phyloP scores from a whole-genome alignment of 228 moss, liverwort and hornwort species.

The Sphagnum fallax region DNA sequence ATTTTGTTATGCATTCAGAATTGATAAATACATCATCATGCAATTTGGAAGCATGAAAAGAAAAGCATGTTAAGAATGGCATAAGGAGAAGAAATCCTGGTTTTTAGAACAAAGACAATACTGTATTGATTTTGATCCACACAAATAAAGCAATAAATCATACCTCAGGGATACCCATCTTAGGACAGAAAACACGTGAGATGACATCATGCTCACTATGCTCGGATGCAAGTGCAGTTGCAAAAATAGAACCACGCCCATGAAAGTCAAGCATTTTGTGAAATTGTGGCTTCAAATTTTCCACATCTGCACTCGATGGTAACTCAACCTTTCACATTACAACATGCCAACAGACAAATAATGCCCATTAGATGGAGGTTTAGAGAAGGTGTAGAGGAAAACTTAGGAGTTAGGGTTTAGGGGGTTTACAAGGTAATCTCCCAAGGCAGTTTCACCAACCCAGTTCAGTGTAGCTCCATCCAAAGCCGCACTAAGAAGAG shows the following conservation, averaged over 20 bases:
- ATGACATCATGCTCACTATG: slow-evolving; percentile 59
- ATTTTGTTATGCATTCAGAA: not conserved
- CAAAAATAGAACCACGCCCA: slow-evolving; percentile 72
- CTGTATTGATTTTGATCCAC: not conserved
- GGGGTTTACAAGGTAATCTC: slow-evolving; percentile 67
- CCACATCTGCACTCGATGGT: slow-evolving; percentile 30
- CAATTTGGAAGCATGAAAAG: not conserved
- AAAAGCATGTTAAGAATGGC: not conserved
- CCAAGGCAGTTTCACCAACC: slow-evolving; percentile 63
- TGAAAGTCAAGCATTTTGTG: slow-evolving; percentile 44
- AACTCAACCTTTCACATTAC: slow-evolving; percentile 31
- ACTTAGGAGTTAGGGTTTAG: not conserved
- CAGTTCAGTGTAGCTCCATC: slow-evolving; percentile 63
- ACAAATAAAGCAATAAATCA: not conserved
- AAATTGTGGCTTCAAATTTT: slow-evolving; percentile 40
- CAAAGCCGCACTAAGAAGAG: slow-evolving; percentile 54
- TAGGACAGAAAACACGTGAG: slow-evolving; percentile 82
- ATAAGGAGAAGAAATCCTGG: no score
- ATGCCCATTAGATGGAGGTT: not conserved
- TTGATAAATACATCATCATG: not conserved
- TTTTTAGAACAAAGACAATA: no score
- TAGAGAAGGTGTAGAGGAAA: slow-evolving; percentile 1
- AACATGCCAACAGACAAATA: not conserved
- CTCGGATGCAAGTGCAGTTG: slow-evolving; percentile 61
- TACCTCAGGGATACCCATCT: slow-evolving; percentile 59